Base-by-base conservation (phyloP, 2,329 filamentous ascomycete species). In the Coleophoma crateriformis region DNA sequence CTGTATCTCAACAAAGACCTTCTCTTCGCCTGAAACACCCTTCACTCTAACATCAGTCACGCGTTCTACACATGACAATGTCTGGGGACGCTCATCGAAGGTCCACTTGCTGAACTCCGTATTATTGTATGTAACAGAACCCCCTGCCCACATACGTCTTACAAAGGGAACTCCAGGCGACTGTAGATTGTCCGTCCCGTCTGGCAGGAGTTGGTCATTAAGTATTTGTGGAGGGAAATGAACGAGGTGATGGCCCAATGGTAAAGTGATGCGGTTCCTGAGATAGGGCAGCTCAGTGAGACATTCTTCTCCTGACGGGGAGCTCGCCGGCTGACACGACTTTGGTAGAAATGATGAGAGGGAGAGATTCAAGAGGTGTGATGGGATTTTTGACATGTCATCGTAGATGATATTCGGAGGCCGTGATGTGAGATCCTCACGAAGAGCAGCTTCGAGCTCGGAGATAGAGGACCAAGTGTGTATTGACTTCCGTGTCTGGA, bases 101-200 rank as follows among this genome's bases (percentile, higher is more conserved):
- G 55, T 39, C 17, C 67, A 61, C 27, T 55, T 51, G 17, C 38
- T 15, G 20, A 33, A 39, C 11, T 15, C 22, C 5, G 56, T 53
- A 33, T 65, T 51, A 15, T 68, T 66, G 58, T 88, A 87, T 1
- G 63, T 64, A 8, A 96, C 68, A 38, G 77, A 76, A 0, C 92
- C 94, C 33, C 91, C 90, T 13, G 88, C 89, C 94, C 94, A 99
- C 72, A 99, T 82, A 15, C 94, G 83, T 19, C 88, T 79, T 46
- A 76, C 76, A 64, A 88, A 96, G 1, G 84, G 82, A 4, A 65
- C 64, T 2, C 86, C 88, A 0, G 92, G 92, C 20, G 76, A 84
- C 63, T 96, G 90, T 47, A 85, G 74, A 4, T 80, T 73, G 65
- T 97, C 92, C 1, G 91, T 95, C 50, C 94, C 92, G 70, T 99